Evolutionary conservation across 192 early-diverging fungal genomes (phyloP).

Genomic region (Lobosporangium transversale): DNA sequence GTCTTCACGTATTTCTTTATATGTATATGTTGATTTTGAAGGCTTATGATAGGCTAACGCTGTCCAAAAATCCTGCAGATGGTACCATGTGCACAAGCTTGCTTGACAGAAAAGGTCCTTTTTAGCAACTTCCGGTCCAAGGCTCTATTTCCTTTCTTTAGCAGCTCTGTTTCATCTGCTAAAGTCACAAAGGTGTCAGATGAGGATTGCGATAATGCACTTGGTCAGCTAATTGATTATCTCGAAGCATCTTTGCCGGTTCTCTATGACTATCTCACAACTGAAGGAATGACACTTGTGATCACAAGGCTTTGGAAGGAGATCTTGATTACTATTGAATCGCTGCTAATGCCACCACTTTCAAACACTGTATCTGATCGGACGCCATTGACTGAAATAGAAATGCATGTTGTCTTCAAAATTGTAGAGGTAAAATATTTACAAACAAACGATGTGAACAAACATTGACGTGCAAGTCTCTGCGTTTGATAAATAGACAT

Average conservation of each 20-base stretch:
- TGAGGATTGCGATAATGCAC: slow-evolving; percentile 70
- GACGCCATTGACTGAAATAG: slow-evolving; percentile 71
- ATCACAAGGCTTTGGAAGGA: slow-evolving; percentile 79
- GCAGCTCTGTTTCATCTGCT: slow-evolving; percentile 21
- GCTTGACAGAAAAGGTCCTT: slow-evolving; percentile 69
- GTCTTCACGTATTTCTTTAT: too few relatives aligned
- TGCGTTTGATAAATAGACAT: too few relatives aligned
- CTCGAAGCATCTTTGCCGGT: slow-evolving; percentile 77
- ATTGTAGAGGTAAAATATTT: slow-evolving; percentile 65
- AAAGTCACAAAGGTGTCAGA: slow-evolving; percentile 51
- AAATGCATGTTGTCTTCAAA: slow-evolving; percentile 74
- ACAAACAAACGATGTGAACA: too few relatives aligned
- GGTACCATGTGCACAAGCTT: slow-evolving; percentile 67
- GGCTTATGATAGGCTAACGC: too few relatives aligned
- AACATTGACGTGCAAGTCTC: too few relatives aligned
- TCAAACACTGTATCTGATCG: slow-evolving; percentile 63
- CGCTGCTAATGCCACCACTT: slow-evolving; percentile 77
- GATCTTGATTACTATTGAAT: slow-evolving; percentile 72
- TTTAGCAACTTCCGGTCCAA: slow-evolving; percentile 56
- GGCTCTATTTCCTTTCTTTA: slow-evolving; percentile 38
- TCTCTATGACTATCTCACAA: slow-evolving; percentile 72
- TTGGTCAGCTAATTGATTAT: slow-evolving; percentile 79
- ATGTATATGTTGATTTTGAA: too few relatives aligned
- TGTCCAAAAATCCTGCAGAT: too few relatives aligned
- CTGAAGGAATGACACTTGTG: slow-evolving; percentile 70